Evolutionary conservation across 2,329 filamentous ascomycete genomes (phyloP).

Genomic region (Fusarium longipes): DNA sequence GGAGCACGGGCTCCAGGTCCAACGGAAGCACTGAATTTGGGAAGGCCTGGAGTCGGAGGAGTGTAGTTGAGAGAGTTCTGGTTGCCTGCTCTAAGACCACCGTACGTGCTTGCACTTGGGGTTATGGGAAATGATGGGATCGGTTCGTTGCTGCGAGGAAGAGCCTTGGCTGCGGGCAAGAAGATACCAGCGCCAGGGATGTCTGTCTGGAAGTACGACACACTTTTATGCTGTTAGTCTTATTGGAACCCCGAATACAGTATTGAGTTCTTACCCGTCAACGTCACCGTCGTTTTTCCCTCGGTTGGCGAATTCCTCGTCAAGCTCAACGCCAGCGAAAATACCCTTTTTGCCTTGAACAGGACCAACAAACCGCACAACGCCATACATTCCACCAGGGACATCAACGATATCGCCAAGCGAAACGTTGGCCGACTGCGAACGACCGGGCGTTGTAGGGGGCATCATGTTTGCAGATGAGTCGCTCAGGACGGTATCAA

Average conservation of each 20-base stretch:
- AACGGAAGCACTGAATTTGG: constrained; percentile 90
- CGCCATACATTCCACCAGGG: constrained; percentile 91
- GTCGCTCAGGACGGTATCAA: constrained; percentile 62
- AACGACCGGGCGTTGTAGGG: constrained; percentile 65
- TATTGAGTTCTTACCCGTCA: constrained; percentile 75
- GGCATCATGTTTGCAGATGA: constrained; percentile 60
- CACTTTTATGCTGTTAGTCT: constrained; percentile 52
- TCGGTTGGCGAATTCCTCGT: constrained; percentile 79
- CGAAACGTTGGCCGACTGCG: constrained; percentile 65
- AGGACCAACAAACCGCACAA: constrained; percentile 86
- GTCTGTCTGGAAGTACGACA: constrained; percentile 84
- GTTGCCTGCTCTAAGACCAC: constrained; percentile 63
- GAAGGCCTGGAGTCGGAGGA: constrained; percentile 72
- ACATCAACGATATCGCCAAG: constrained; percentile 91
- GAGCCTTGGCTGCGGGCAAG: constrained; percentile 84
- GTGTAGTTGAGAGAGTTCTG: constrained; percentile 71
- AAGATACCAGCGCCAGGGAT: constrained; percentile 91
- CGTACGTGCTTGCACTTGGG: constrained; percentile 68
- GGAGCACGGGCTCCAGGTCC: constrained; percentile 75
- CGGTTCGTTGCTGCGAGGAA: constrained; percentile 74
- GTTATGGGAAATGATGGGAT: constrained; percentile 70
- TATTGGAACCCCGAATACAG: neutral
- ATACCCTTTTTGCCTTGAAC: constrained; percentile 90
- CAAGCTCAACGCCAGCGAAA: constrained; percentile 93
- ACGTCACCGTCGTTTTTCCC: constrained; percentile 98